A percentile compares a stretch with the other conserved stretches of the same genome.
Evolutionary conservation across 352 stramenopile species (phyloP).

Genomic region (Globisporangium viniferum): DNA sequence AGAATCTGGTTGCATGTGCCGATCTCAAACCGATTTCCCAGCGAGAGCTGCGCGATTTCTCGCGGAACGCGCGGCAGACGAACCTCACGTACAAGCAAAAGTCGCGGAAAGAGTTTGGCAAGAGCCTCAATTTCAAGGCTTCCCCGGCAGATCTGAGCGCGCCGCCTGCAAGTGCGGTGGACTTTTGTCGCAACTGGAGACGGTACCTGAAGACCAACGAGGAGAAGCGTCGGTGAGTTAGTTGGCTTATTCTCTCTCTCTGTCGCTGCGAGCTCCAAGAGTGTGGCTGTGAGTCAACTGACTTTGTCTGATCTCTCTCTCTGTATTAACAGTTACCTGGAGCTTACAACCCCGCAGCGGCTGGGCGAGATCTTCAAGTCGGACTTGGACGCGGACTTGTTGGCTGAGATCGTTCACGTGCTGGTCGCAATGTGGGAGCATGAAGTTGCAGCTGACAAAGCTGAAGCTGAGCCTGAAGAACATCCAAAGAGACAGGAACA

Average conservation of each 20-base stretch:
- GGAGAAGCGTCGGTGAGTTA: conserved; percentile 45
- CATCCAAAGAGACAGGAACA: background rate
- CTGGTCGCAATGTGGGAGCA: conserved; percentile 30
- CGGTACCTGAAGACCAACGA: conserved; percentile 54
- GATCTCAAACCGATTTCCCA: conserved; percentile 81
- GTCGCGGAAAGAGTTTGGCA: conserved; percentile 24
- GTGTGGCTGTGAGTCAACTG: background rate
- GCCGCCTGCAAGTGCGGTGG: conserved; percentile 38
- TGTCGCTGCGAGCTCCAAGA: background rate
- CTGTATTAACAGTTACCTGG: conserved; percentile 45
- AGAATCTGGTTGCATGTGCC: conserved; percentile 84
- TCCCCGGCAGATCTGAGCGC: conserved; percentile 21
- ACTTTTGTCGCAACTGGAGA: conserved; percentile 73
- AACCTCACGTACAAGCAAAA: conserved; percentile 70
- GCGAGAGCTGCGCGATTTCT: conserved; percentile 64
- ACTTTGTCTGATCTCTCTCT: background rate
- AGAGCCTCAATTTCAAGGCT: conserved; percentile 24
- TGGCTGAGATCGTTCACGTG: conserved; percentile 63
- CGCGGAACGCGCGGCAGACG: conserved; percentile 36
- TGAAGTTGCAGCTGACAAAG: conserved; percentile 12
- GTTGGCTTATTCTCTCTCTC: background rate
- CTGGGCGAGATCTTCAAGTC: conserved; percentile 55
- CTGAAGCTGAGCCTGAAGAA: background rate
- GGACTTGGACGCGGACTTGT: conserved; percentile 72
- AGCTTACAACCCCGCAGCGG: conserved; percentile 39